Percentiles rank a stretch among this genome's conserved stretches.
Conservation (phyloP, 2,329 filamentous ascomycete species). For the Rhinocladiella mackenziei region DNA sequence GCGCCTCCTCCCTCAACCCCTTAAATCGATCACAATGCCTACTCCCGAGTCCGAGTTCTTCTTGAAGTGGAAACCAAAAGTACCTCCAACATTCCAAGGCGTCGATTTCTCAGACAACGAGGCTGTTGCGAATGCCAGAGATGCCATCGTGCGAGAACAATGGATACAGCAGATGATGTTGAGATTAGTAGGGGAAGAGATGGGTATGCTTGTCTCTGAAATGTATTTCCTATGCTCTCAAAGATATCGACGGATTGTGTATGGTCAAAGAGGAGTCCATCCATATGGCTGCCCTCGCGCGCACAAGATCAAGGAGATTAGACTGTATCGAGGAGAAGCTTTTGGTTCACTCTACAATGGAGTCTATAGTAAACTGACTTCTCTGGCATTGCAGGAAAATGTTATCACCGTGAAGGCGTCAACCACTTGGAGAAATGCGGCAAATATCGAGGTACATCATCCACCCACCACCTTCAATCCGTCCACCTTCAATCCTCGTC, state of each 20-base stretch:
- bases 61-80: constrained; percentile 62
- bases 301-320: no score
- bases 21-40: constrained; percentile 49
- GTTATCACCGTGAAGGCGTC: constrained; percentile 60
- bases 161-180: constrained; percentile 69
- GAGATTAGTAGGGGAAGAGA: constrained; percentile 60
- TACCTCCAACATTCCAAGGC: constrained; percentile 62
- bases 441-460: constrained; percentile 55
- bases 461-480: neutral
- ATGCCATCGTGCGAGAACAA: constrained; percentile 63
- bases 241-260: no score
- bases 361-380: neutral
- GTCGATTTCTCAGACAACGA: constrained; percentile 64
- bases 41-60: constrained; percentile 62
- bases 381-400: constrained; percentile 57
- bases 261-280: no score
- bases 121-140: constrained; percentile 60
- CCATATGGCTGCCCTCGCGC: no score
- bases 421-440: constrained; percentile 67
- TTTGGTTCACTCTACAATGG: constrained; percentile 23
- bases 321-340: neutral
- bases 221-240: neutral
- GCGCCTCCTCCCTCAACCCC: no score
- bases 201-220: constrained; percentile 51
- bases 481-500: neutral